Evolutionary conservation across 139 green algal genomes (phyloP), one percentile per base, ranked within the genome.

Genomic region (Nannochloris sp.): DNA sequence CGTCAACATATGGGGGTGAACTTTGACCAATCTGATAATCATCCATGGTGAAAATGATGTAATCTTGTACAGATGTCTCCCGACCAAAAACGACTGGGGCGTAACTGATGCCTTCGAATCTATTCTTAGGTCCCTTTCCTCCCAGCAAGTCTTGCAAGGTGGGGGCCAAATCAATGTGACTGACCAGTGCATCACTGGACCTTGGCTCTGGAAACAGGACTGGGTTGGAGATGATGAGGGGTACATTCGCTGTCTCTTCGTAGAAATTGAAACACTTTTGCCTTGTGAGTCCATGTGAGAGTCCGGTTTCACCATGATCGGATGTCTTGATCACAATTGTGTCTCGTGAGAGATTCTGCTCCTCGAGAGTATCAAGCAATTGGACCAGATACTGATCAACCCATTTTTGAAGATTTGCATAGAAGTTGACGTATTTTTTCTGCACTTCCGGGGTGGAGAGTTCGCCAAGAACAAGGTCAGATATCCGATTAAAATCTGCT

Each of bases 231-330:
- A 65, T 56, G 17, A 65, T 49, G 6, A 70, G 53, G 14, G 64
- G 64, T 23, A 70, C 46, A 29, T 53, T 30, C 14, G 13, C 14
- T 6, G 36, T 31, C 33, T 67, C 16, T 6, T 67, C 37, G 29
- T 67, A 70, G 13, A 65, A 56, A 25, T 65, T 70, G 53, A 70
- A 70, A n/a, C 46, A 63, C 50, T 70, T 70, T 26, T 70, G 64
- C 30, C 57, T 62, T 46, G 30, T 33, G 3, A 40, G 31, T 25
- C n/a, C 46, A 55, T 26, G 46, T 0, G 43, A 51, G 44, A 48
- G 33, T 40, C 33, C 33, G 11, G 33, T 40, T 40, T 40, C 33
- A 8, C 33, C 33, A 40, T 40, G 33, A 40, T 40, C 33, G 0
- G 33, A 40, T 40, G 11, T 40, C 11, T 40, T 40, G 33, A 40